Percentiles rank a stretch among this genome's conserved stretches.
Conservation (phyloP, 1,284 basidiomycete genomes). For the Irpex rosettiformis region DNA sequence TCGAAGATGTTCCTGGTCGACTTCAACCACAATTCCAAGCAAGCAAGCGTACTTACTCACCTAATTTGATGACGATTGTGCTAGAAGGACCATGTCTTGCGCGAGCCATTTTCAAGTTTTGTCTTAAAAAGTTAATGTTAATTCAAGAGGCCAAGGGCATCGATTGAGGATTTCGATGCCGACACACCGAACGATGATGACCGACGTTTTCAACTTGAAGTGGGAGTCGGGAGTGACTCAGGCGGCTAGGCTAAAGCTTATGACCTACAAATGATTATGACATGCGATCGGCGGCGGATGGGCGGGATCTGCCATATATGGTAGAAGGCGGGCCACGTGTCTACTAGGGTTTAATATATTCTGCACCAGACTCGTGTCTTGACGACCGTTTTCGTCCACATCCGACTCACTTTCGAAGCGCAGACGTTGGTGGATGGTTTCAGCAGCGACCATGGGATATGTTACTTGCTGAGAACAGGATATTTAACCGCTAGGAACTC, state of each 20-base stretch:
- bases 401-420: neutral
- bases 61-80: conserved; percentile 87
- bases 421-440: too few relatives aligned
- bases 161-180: too few relatives aligned
- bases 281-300: too few relatives aligned
- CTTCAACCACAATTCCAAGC: neutral
- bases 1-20: conserved; percentile 82
- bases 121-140: neutral
- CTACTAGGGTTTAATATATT: neutral
- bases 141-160: neutral
- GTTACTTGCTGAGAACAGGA: too few relatives aligned
- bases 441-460: too few relatives aligned
- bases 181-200: too few relatives aligned
- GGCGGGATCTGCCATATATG: conserved; percentile 4
- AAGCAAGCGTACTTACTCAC: conserved; percentile 35
- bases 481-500: too few relatives aligned
- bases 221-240: too few relatives aligned
- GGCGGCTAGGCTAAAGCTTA: too few relatives aligned
- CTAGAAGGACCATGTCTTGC: conserved; percentile 33
- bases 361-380: neutral
- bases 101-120: conserved; percentile 22
- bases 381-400: neutral
- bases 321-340: conserved; percentile 9
- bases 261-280: too few relatives aligned
- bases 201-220: too few relatives aligned